Evolutionary conservation across 306 rosid species (phyloP), one percentile per base, ranked within the genome.

Genomic region (Pterocarpus santalinus): DNA sequence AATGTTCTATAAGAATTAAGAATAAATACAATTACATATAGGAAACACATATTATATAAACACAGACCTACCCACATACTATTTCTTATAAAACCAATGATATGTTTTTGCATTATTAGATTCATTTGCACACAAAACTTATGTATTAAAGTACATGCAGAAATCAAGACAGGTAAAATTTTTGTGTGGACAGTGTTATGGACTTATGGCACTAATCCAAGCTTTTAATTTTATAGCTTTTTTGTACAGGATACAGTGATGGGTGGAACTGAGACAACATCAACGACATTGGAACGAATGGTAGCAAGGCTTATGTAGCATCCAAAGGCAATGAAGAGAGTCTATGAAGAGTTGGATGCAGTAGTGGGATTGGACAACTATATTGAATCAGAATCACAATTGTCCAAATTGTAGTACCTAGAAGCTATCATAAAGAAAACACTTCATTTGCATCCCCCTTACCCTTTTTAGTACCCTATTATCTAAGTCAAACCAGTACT

Each of bases 201-300:
- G 28, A 22, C 28, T 22, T 22, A 22, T 67, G 71, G 1, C 32
- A 38, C 16, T 55, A 67, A 38, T 39, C 51, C n/a, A 36, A 34
- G 16, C 10, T 36, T 5, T 7, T 75, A 61, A 28, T 2, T 52
- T 13, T 3, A 49, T 52, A 5, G 2, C 22, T 8, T 13, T 15
- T 11, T 12, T 33, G 53, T 14, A 85, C 34, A 69, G 91, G 91
- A 87, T 38, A 56, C 72, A 11, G 76, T 86, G 65, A 53, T 80
- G 34, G 89, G 69, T 47, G 87, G 85, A 56, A 81, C 83, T 0
- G 88, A 88, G 12, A 73, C 88, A 3, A 66, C 87, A 11, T 6
- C 86, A 10, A 75, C 70, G 4, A 70, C 80, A 1, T 14, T 82
- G 0, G 90, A 87, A 75, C 86, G 85, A 86, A 76, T 46, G 28